Conservation (phyloP, 2,329 filamentous ascomycete species). For the Penicillium sp. region DNA sequence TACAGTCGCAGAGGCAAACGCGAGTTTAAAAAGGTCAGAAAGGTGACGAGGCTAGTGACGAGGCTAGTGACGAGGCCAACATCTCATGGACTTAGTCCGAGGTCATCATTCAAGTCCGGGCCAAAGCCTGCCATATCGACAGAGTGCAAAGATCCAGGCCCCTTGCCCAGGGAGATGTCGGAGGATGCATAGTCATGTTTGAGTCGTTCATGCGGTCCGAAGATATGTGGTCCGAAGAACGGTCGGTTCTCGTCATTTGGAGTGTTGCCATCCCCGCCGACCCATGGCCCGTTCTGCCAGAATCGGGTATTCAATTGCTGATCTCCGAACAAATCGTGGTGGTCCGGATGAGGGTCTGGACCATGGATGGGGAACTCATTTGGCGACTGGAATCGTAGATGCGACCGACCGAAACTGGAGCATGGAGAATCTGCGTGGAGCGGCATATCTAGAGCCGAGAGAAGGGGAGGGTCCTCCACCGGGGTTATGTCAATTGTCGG, state of each 20-base stretch:
- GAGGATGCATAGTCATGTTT: conserved; percentile 48
- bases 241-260: conserved; percentile 45
- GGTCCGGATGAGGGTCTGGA: conserved; percentile 39
- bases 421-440: conserved; percentile 45
- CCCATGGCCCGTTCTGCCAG: conserved; percentile 47
- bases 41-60: background rate
- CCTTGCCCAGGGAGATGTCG: conserved; percentile 45
- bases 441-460: conserved; percentile 40
- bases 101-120: conserved; percentile 41
- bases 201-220: conserved; percentile 43
- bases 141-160: conserved; percentile 45
- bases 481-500: conserved; percentile 46
- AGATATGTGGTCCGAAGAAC: conserved; percentile 43
- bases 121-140: conserved; percentile 49
- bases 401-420: conserved; percentile 45
- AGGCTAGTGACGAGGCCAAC: background rate
- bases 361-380: conserved; percentile 43
- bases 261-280: conserved; percentile 43
- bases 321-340: conserved; percentile 47
- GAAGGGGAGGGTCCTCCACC: conserved; percentile 38
- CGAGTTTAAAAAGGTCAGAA: conserved; percentile 13
- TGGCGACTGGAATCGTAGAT: conserved; percentile 44
- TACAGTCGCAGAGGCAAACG: conserved; percentile 31
- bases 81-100: conserved; percentile 42
- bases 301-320: conserved; percentile 48